Evolutionary conservation across 2,329 filamentous ascomycete species (phyloP), one percentile per base, ranked within the genome.

Genomic region (Penicillium expansum): DNA sequence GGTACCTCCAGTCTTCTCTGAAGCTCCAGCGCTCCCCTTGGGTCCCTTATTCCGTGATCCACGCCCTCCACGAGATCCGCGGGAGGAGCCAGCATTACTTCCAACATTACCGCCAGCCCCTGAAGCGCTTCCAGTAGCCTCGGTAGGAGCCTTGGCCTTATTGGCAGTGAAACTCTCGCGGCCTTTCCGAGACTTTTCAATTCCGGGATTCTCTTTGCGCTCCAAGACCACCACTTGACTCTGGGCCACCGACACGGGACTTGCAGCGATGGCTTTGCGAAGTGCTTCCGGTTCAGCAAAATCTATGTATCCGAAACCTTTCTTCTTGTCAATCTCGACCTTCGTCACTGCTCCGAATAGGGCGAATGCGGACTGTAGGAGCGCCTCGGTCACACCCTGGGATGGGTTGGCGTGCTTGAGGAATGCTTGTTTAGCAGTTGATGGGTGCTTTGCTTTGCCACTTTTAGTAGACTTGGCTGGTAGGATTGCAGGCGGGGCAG

Each of bases 261-360:
- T 95, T 13, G 89, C 90, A 16, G 86, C 83, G 69, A 96, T 86
- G 5, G 93, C 93, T 68, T 90, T 91, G 66, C 84, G 84, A 27
- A 97, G 80, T 10, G 83, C 82, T 9, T 87, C 85, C 0, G 87
- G 82, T 22, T 91, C 86, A 10, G 84, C 83, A 76, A 97, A 97
- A 61, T 96, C 90, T 38, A 96, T 88, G 71, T 97, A 96, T 2
- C 92, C 93, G 67, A 96, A 96, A 0, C 92, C 92, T 73, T 97
- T 97, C 68, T 92, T 89, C 73, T 92, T 92, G 71, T 97, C 93
- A 52, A 97, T 93, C 67, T 97, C 93, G 18, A 96, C 90, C 62
- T 86, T 88, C 0, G 84, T 84, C 44, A 97, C 84, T 1, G 83
- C 74, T 1, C 93, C 93, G 65, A 91, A 96, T 0, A 77, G 74